Percentiles rank a stretch among this genome's conserved stretches.
These are phyloP conservation scores for Pseudocercospora crystallina DNA, from an alignment of 2,329 filamentous ascomycete genomes.

Conservation along the genomic window DNA sequence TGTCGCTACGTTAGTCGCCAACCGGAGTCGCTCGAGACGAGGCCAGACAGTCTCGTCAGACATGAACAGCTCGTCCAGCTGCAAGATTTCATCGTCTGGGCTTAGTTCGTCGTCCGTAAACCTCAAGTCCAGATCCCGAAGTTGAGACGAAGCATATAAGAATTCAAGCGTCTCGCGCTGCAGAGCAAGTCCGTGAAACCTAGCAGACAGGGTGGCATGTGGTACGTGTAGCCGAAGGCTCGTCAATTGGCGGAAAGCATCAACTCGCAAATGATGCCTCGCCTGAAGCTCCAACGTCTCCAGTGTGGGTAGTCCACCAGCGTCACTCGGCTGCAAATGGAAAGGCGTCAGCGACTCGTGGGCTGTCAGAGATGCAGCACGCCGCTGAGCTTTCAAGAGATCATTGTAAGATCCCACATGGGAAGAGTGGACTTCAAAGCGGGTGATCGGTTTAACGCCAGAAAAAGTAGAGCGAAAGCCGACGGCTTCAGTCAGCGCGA, in stretches of 20 bases:
- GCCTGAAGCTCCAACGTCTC: not conserved
- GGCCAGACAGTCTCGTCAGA: conserved; percentile 18
- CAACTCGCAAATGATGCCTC: conserved; percentile 8
- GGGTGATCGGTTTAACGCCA: conserved; percentile 15
- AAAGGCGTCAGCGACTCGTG: not conserved
- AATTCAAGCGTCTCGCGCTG: conserved; percentile 16
- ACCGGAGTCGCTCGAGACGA: conserved; percentile 11
- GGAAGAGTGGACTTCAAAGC: conserved; percentile 15
- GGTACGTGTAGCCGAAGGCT: conserved; percentile 15
- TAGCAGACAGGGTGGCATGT: conserved; percentile 12
- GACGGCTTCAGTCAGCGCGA: conserved; percentile 20
- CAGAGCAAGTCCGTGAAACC: not conserved
- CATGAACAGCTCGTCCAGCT: conserved; percentile 13
- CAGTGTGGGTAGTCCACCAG: not conserved
- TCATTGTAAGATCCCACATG: conserved; percentile 13
- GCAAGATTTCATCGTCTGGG: conserved; percentile 14
- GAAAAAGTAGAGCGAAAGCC: conserved; percentile 17
- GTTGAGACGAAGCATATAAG: conserved; percentile 6
- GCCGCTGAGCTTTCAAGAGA: not conserved
- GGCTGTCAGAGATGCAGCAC: not conserved
- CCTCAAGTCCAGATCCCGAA: conserved; percentile 18
- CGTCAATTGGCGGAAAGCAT: conserved; percentile 15
- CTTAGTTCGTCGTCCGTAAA: conserved; percentile 20
- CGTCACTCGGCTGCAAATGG: no score
- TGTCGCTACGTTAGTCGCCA: conserved; percentile 21